Base-by-base conservation (phyloP, 306 rosid genomes). In the Cucurbita ficifolia region DNA sequence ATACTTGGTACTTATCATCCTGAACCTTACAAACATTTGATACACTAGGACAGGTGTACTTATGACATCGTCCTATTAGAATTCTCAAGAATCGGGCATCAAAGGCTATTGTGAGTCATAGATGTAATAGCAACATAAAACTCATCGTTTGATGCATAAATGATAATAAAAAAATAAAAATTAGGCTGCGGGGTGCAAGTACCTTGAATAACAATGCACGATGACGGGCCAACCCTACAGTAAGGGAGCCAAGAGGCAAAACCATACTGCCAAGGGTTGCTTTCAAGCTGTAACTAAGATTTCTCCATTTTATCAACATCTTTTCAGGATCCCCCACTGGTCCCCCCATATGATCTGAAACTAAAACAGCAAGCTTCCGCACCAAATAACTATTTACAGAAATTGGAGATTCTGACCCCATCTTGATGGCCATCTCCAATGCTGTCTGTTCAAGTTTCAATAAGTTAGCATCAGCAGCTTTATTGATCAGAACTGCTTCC, bases 181-280 rank as follows among this genome's bases (percentile, higher is more conserved):
- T 48, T 69, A 24, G 8, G 33, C 2, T 29, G 33, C 33, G 56
- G 74, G 42, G 58, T 48, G 33, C 33, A 45, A 51, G 72, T 80
- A 94, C 99, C 99, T 94, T 94, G 81, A 91, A 91, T 80, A 94
- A 79, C 84, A 94, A 91, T 36, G 99, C 97, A 35, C 99, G 99
- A 83, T 94, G 99, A 62, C 99, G 90, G 65, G 96, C 97, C 88
- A 94, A 84, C 80, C 99, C 99, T 73, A 89, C 79, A 51, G 87
- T 89, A 70, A 94, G 72, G 72, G 97, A 94, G 83, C 99, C 99
- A 75, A 94, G 92, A 18, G 97, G 97, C 86, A 94, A 82, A 84
- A 91, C 86, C 91, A 89, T 85, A 82, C 99, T 91, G 53, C 97
- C 97, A 79, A 82, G 86, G 74, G 95, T 94, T 81, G 85, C 83